These are phyloP conservation scores for Candida sanyaensis DNA, from an alignment of 1,139 yeast genomes.

Conservation along the genomic window DNA sequence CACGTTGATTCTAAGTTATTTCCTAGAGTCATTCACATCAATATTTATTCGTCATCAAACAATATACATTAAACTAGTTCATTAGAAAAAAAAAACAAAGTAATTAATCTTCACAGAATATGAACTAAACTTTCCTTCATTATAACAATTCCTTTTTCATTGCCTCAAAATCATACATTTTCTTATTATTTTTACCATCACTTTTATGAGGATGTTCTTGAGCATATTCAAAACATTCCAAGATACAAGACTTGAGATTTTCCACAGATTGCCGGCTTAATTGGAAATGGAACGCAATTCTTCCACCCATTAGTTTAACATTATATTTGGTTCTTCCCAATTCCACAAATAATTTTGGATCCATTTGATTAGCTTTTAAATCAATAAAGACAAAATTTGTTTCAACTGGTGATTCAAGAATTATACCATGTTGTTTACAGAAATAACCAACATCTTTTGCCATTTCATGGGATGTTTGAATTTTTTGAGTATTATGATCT, in stretches of 20 bases:
- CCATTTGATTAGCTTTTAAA: conserved; percentile 56
- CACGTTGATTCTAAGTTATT: no score
- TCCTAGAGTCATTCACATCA: no score
- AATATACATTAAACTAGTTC: no score
- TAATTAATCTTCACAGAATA: no score
- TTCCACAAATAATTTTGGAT: conserved; percentile 55
- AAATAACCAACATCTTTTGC: conserved; percentile 69
- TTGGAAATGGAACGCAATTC: conserved; percentile 88
- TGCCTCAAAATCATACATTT: conserved; percentile 33
- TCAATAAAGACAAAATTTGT: conserved; percentile 88
- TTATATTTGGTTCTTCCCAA: conserved; percentile 58
- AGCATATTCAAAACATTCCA: conserved; percentile 55
- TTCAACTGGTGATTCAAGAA: conserved; percentile 73
- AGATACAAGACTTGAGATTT: conserved; percentile 58
- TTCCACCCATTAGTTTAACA: conserved; percentile 69
- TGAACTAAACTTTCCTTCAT: no score
- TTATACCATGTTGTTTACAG: conserved; percentile 49
- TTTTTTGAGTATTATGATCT: conserved; percentile 67
- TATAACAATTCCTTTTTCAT: conserved; percentile 14
- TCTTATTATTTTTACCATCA: conserved; percentile 26
- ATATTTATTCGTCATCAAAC: no score
- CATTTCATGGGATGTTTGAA: conserved; percentile 62
- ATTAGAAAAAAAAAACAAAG: no score
- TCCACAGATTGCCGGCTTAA: conserved; percentile 67
- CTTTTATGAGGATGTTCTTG: conserved; percentile 25